A percentile compares a stretch with the other conserved stretches of the same genome.
These are phyloP conservation scores for Myxozyma geophila DNA, from an alignment of 805 yeast species.

Conservation along the genomic window DNA sequence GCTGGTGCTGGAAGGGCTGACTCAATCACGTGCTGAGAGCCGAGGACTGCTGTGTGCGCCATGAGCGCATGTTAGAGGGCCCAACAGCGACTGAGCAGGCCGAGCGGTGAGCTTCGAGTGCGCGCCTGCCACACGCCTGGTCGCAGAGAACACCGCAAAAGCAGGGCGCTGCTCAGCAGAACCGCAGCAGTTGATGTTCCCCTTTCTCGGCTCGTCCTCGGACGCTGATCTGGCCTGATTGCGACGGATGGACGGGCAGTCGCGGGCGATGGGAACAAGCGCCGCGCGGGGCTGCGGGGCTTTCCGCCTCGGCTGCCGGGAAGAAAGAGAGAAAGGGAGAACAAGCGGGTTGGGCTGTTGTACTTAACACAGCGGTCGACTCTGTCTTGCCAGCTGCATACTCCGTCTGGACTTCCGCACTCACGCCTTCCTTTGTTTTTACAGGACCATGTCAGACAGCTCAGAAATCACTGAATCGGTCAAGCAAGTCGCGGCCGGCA, in stretches of 20 bases:
- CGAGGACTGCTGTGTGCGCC: slow-evolving; percentile 2
- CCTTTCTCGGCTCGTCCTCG: neutral
- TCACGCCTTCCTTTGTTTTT: neutral
- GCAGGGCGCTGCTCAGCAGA: no score
- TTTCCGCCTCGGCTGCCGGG: slow-evolving; percentile 20
- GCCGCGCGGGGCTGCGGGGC: slow-evolving; percentile 26
- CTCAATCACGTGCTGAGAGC: slow-evolving; percentile 11
- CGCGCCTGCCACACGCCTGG: no score
- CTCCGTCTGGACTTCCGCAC: neutral
- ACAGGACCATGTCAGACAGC: slow-evolving; percentile 38
- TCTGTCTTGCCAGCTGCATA: neutral
- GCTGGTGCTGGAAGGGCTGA: no score
- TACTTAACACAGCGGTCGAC: neutral
- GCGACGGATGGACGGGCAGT: slow-evolving; percentile 7
- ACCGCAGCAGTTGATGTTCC: no score
- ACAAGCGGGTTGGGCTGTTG: neutral
- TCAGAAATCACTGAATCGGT: slow-evolving; percentile 37
- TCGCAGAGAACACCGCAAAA: no score
- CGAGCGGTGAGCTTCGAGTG: neutral
- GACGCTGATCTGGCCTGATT: neutral
- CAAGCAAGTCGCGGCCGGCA: neutral
- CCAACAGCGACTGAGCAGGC: neutral
- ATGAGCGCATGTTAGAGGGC: neutral
- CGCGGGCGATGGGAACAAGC: slow-evolving; percentile 17
- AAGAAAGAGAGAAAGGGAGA: no score